Base-by-base conservation (phyloP, 768 basidiomycete genomes). In the Hydnomerulius pinastri region DNA sequence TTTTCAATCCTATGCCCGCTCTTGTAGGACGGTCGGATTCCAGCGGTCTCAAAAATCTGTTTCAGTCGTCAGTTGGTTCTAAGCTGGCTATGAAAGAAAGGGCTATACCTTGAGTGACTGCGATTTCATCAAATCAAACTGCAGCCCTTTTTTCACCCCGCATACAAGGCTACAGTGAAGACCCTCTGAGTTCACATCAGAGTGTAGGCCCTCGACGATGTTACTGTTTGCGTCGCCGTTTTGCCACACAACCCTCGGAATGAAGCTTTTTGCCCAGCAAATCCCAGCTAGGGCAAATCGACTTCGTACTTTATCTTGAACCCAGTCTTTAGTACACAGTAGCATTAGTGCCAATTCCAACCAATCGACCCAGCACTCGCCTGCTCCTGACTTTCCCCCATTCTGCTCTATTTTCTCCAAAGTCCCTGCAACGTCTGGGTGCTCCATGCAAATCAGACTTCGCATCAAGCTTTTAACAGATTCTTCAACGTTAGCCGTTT, bases 231-330 rank as follows among this genome's bases (percentile, higher is more conserved):
- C 20, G 12, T 65, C 47, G 0, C 62, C 62, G 4, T 52, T 57
- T 17, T 54, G 38, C 69, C 68, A 71, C 1, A 71, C 53, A 3
- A 28, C 24, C 9, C 30, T 17, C 0, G 64, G 64, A 12, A 69
- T 67, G n/a, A 46, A 56, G 35, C 65, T 66, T 18, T 54, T 58
- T 33, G 59, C 58, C 68, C 68, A 71, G 48, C 68, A 71, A 15
- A 71, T 51, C 1, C 43, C 68, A 3, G 56, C 29, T 21, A 67
- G 58, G 0, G 57, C 64, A 46, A 69, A 71, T 15, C 60, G 12
- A 35, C 21, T n/a, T 4, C 45, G 1, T 23, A 13, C 23, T 18
- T 24, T 32, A 25, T 29, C 17, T 27, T 18, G 12, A n/a, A 24
- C 21, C 30, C 13, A 44, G 24, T 40, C 21, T 21, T 21, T n/a